Evolutionary conservation across 805 yeast species (phyloP).

Genomic region (Isabelozyma heimii): DNA sequence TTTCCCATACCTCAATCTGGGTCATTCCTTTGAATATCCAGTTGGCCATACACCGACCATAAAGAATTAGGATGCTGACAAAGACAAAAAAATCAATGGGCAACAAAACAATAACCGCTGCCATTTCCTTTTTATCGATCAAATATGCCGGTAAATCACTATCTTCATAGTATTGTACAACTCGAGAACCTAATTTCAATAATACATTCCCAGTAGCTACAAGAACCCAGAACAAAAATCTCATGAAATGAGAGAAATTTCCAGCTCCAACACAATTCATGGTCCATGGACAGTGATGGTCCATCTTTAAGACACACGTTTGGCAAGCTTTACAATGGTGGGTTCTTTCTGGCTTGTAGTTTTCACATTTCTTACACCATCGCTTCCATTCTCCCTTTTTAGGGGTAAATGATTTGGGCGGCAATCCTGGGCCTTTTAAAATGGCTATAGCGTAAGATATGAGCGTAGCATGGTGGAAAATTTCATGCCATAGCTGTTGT

Average conservation of each 20-base stretch:
- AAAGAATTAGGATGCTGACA: conserved; percentile 56
- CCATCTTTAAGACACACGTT: conserved; percentile 83
- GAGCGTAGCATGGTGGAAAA: background rate
- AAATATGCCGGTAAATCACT: conserved; percentile 56
- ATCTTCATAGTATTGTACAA: conserved; percentile 43
- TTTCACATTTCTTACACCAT: conserved; percentile 72
- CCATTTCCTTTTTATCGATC: conserved; percentile 49
- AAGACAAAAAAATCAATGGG: conserved; percentile 60
- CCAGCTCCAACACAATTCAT: conserved; percentile 81
- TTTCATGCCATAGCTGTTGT: conserved; percentile 54
- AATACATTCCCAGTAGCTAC: conserved; percentile 48
- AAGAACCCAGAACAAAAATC: conserved; percentile 71
- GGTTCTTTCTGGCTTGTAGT: conserved; percentile 74
- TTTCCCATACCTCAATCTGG: conserved; percentile 91
- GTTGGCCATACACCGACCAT: conserved; percentile 59
- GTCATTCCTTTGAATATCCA: conserved; percentile 66
- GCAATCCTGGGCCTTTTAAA: conserved; percentile 61
- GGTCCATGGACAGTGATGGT: conserved; percentile 94
- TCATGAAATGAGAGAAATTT: conserved; percentile 75
- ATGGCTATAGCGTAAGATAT: conserved; percentile 73
- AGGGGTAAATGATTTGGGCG: conserved; percentile 50
- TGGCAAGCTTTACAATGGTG: conserved; percentile 84
- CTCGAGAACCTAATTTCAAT: conserved; percentile 38
- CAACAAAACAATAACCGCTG: conserved; percentile 51
- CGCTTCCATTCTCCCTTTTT: conserved; percentile 52